Base-by-base conservation (phyloP, 768 basidiomycete genomes). In the Mycena filopes region DNA sequence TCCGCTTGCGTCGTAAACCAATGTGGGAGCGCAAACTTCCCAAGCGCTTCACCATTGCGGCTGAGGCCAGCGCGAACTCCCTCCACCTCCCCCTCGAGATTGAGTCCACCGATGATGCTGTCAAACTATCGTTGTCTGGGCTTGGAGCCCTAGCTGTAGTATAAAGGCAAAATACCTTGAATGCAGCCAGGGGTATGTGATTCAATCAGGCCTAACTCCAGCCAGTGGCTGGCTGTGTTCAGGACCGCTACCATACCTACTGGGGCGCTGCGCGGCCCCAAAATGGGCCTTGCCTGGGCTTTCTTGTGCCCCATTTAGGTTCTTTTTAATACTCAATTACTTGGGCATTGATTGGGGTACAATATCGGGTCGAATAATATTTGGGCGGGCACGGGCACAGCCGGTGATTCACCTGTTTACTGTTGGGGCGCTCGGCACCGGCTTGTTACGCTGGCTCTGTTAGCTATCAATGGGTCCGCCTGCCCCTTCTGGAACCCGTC, bases 101-200 rank as follows among this genome's bases (percentile, higher is more conserved):
- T n/a, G n/a, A n/a, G n/a, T n/a, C n/a, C n/a, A n/a, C n/a, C n/a
- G n/a, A n/a, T n/a, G n/a, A n/a, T n/a, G n/a, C n/a, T n/a, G n/a
- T n/a, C n/a, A n/a, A n/a, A n/a, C n/a, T n/a, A n/a, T n/a, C n/a
- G n/a, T n/a, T n/a, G n/a, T n/a, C n/a, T n/a, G n/a, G n/a, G n/a
- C n/a, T 33, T 12, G 33, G 47, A 49, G 47, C 47, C 47, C 7
- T 49, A 49, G 47, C 28, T 49, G 47, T 49, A 49, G 28, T 49
- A 49, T 28, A 49, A 4, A 28, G 47, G 18, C 47, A 49, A 49
- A 49, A 49, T 28, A 13, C 28, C 3, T 11, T 28, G 47, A 31
- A 28, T 21, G 21, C 18, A 49, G 47, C 47, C 47, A 49, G 47
- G 25, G 47, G 47, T 9, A 49, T 49, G 18, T 49, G 47, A 28